phyloP scores from a whole-genome alignment of 1,284 basidiomycete genomes.

The Dichomitus squalens region DNA sequence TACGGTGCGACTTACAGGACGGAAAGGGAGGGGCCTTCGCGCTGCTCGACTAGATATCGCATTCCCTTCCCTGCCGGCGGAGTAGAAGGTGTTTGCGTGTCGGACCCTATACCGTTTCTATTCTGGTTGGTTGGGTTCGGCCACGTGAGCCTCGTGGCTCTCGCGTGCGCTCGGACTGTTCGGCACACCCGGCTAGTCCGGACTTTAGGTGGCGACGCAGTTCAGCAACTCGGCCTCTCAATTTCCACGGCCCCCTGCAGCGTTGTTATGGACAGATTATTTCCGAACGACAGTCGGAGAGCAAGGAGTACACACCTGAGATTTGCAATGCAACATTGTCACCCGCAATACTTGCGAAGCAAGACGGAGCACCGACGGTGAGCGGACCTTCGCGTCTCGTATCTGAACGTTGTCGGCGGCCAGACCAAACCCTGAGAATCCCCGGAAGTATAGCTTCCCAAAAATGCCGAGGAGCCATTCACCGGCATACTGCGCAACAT shows the following conservation, averaged over 20 bases:
- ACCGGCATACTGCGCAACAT: constrained; percentile 8
- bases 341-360: constrained; percentile 15
- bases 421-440: constrained; percentile 14
- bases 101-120: constrained; percentile 20
- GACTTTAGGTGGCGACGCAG: background rate
- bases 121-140: constrained; percentile 5
- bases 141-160: constrained; percentile 25
- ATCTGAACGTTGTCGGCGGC: constrained; percentile 15
- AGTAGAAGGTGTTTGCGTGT: constrained; percentile 14
- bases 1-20: constrained; percentile 19
- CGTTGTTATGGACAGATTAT: background rate
- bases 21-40: constrained; percentile 13
- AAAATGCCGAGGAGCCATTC: constrained; percentile 15
- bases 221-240: background rate
- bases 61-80: constrained; percentile 20
- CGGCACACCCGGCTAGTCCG: constrained; percentile 21
- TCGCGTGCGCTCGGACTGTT: constrained; percentile 23
- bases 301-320: background rate
- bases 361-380: constrained; percentile 8
- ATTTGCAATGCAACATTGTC: background rate
- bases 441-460: constrained; percentile 4
- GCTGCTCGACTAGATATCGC: constrained; percentile 19
- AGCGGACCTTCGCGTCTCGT: constrained; percentile 17
- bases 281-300: background rate
- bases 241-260: background rate